Conservation (phyloP, 192 early-diverging fungal genomes). For the Gamsiella multidivaricata region DNA sequence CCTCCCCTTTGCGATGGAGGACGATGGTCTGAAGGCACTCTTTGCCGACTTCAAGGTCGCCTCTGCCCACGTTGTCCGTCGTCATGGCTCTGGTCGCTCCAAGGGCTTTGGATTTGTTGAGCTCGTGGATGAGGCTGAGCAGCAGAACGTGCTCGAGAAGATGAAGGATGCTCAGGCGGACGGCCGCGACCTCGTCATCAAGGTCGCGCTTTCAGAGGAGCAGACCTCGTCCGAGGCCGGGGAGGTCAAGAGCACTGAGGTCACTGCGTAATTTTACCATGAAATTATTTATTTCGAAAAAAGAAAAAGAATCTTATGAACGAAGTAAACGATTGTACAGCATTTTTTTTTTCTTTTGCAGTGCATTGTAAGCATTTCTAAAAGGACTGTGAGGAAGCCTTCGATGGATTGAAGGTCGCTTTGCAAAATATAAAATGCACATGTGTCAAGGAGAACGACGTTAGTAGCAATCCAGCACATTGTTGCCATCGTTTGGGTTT, state of each 20-base stretch:
- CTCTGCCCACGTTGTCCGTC: conserved; percentile 79
- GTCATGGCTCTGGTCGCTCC: conserved; percentile 71
- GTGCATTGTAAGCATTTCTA: no score
- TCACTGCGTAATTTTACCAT: conserved; percentile 4
- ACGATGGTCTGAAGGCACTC: conserved; percentile 76
- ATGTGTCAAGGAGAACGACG: no score
- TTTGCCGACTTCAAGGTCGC: conserved; percentile 79
- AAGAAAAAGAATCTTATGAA: background rate
- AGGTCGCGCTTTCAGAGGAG: conserved; percentile 68
- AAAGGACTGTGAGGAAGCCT: no score
- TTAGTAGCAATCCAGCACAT: conserved; percentile 53
- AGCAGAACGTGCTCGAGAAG: conserved; percentile 76
- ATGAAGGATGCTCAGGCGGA: conserved; percentile 70
- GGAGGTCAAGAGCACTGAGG: background rate
- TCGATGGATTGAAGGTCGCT: no score
- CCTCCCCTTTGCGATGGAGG: conserved; percentile 77
- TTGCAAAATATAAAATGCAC: no score
- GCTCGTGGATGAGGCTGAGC: conserved; percentile 79
- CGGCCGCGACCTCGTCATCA: conserved; percentile 74
- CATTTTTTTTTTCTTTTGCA: no score
- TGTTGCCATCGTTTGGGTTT: conserved; percentile 50
- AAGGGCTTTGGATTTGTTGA: conserved; percentile 98
- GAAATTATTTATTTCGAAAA: background rate
- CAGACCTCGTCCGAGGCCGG: conserved; percentile 32
- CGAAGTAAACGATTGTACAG: no score